Evolutionary conservation across 129 eudicot genomes (phyloP).

Genomic region (Escallonia herrerae): DNA sequence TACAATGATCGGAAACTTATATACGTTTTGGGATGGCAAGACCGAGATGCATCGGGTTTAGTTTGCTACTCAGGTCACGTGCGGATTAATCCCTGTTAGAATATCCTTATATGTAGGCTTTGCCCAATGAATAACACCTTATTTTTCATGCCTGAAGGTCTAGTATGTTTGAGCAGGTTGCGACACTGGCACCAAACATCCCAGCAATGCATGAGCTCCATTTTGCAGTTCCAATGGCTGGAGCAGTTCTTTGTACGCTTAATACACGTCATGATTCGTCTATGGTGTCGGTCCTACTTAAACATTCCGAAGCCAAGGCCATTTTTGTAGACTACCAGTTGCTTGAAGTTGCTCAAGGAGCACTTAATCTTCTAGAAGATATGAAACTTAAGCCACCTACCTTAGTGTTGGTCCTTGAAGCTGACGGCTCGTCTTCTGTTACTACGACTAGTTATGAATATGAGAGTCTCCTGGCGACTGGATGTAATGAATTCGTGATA

Average conservation of each 20-base stretch:
- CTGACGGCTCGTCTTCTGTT: not conserved
- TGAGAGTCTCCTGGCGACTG: slow-evolving; percentile 44
- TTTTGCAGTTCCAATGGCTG: slow-evolving; percentile 95
- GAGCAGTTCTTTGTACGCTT: slow-evolving; percentile 74
- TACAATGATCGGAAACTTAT: too few species aligned
- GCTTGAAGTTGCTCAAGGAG: slow-evolving; percentile 41
- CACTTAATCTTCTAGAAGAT: slow-evolving; percentile 34
- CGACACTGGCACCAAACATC: slow-evolving; percentile 76
- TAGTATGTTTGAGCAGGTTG: slow-evolving; percentile 38
- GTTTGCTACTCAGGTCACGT: too few species aligned
- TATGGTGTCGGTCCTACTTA: slow-evolving; percentile 52
- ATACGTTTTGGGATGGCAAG: too few species aligned
- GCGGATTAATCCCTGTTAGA: too few species aligned
- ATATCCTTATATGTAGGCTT: too few species aligned
- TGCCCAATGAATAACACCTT: too few species aligned
- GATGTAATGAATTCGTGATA: slow-evolving; percentile 34
- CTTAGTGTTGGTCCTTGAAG: slow-evolving; percentile 41
- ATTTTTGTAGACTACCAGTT: slow-evolving; percentile 62
- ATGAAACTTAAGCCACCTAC: slow-evolving; percentile 32
- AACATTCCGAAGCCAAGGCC: slow-evolving; percentile 73
- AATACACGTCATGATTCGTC: slow-evolving; percentile 67
- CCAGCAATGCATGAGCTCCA: slow-evolving; percentile 94
- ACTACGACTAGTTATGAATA: slow-evolving; percentile 26
- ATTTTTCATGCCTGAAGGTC: too few species aligned
- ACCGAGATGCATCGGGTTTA: too few species aligned